Conservation (phyloP, 2,329 filamentous ascomycete genomes). For the Fusarium sp. region DNA sequence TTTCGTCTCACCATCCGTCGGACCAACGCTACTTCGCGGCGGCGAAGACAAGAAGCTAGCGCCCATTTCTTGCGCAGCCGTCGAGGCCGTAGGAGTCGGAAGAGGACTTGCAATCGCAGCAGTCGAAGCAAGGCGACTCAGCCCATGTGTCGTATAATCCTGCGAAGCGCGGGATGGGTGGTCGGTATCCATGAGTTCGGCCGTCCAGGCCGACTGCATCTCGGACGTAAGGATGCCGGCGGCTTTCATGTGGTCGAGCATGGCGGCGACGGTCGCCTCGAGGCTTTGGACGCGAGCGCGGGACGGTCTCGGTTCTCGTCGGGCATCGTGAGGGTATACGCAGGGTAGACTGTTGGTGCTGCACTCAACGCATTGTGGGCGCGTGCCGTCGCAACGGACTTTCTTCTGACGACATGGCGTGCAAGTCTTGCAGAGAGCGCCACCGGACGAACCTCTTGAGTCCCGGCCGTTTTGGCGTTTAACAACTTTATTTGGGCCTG, state of each 20-base stretch:
- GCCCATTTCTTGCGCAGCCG: conserved; percentile 45
- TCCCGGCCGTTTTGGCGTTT: conserved; percentile 41
- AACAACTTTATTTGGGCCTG: conserved; percentile 43
- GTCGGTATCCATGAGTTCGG: conserved; percentile 45
- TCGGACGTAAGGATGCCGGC: conserved; percentile 47
- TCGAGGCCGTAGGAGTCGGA: conserved; percentile 45
- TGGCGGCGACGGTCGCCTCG: conserved; percentile 48
- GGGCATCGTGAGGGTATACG: conserved; percentile 52
- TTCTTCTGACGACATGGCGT: conserved; percentile 54
- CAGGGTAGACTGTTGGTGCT: conserved; percentile 47
- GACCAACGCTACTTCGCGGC: conserved; percentile 47
- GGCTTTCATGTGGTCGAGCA: conserved; percentile 53
- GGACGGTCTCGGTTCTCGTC: conserved; percentile 50
- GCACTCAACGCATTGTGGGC: conserved; percentile 52
- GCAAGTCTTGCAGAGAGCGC: conserved; percentile 53
- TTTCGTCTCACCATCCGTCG: conserved; percentile 44
- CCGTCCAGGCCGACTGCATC: conserved; percentile 47
- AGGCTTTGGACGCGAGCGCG: conserved; percentile 49
- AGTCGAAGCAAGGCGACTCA: conserved; percentile 48
- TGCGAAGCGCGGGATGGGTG: conserved; percentile 38
- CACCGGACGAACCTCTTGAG: conserved; percentile 38
- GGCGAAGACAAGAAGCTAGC: conserved; percentile 48
- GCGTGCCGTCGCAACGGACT: conserved; percentile 52
- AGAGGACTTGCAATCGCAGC: conserved; percentile 48
- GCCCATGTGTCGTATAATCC: conserved; percentile 46